phyloP scores from a whole-genome alignment of 306 rosid genomes.

The Dalbergia oliveri region DNA sequence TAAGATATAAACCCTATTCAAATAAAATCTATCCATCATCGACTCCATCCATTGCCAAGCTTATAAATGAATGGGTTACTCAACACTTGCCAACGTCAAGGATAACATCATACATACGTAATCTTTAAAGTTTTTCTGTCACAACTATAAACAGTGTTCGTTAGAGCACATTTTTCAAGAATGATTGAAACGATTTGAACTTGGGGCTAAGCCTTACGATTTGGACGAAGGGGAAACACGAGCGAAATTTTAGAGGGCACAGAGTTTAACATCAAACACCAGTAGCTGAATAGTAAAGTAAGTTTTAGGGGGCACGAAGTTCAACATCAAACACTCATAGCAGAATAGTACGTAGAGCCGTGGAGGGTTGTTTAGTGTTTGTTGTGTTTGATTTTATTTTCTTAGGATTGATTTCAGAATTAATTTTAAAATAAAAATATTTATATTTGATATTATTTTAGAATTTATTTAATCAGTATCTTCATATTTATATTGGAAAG shows the following conservation, averaged over 20 bases:
- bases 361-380: background rate
- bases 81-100: conserved; percentile 23
- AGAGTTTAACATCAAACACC: background rate
- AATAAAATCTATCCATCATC: too few relatives aligned
- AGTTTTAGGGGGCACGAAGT: too few relatives aligned
- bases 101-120: conserved; percentile 30
- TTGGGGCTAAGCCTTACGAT: background rate
- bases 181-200: background rate
- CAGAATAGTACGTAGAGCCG: background rate
- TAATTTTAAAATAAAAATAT: too few relatives aligned
- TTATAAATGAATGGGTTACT: background rate
- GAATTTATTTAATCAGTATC: too few relatives aligned
- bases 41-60: too few relatives aligned
- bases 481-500: too few relatives aligned
- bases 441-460: too few relatives aligned
- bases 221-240: background rate
- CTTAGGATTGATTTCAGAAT: too few relatives aligned
- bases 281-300: too few relatives aligned
- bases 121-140: conserved; percentile 2
- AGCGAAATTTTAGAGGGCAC: background rate
- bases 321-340: background rate
- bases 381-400: too few relatives aligned
- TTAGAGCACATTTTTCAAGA: background rate
- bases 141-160: background rate
- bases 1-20: too few relatives aligned